These are phyloP conservation scores for Kodamaea restingae DNA, from an alignment of 805 yeast genomes.

Conservation along the genomic window DNA sequence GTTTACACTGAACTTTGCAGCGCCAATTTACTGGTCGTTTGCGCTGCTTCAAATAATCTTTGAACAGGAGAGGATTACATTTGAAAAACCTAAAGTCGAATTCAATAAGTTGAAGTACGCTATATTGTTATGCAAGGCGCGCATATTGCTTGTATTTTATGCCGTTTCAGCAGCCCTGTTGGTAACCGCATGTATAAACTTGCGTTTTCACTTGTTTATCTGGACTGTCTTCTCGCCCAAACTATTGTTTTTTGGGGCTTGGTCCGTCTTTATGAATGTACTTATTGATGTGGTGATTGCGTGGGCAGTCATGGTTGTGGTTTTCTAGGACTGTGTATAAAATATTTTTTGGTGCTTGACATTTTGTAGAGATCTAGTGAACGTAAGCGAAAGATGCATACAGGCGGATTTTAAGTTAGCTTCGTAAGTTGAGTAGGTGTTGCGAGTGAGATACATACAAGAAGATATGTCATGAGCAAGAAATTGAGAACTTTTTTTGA, in stretches of 20 bases:
- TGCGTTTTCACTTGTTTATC: slow-evolving; percentile 83
- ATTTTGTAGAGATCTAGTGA: too few relatives aligned
- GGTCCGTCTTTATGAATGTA: slow-evolving; percentile 55
- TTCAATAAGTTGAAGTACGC: slow-evolving; percentile 25
- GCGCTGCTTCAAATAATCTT: slow-evolving; percentile 39
- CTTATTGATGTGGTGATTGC: slow-evolving; percentile 23
- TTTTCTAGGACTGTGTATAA: too few relatives aligned
- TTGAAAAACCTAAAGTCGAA: slow-evolving; percentile 16
- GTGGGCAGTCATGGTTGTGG: background rate
- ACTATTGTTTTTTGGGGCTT: slow-evolving; percentile 70
- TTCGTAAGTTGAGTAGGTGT: too few relatives aligned
- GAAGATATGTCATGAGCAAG: too few relatives aligned
- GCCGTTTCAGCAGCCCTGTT: slow-evolving; percentile 55
- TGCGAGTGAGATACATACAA: too few relatives aligned
- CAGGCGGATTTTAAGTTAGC: too few relatives aligned
- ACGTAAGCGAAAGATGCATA: too few relatives aligned
- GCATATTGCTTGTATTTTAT: slow-evolving; percentile 51
- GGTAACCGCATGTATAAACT: slow-evolving; percentile 62
- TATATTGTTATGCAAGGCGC: slow-evolving; percentile 30
- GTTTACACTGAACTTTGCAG: slow-evolving; percentile 78
- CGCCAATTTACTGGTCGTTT: slow-evolving; percentile 78
- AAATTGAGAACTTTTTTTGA: too few relatives aligned
- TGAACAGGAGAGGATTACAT: slow-evolving; percentile 24
- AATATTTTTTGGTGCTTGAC: too few relatives aligned
- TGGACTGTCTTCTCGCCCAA: slow-evolving; percentile 99